Percentiles rank a stretch among this genome's conserved stretches.
These are phyloP conservation scores for Arthrobotrys iridis DNA, from an alignment of 2,329 filamentous ascomycete genomes.

Conservation along the genomic window DNA sequence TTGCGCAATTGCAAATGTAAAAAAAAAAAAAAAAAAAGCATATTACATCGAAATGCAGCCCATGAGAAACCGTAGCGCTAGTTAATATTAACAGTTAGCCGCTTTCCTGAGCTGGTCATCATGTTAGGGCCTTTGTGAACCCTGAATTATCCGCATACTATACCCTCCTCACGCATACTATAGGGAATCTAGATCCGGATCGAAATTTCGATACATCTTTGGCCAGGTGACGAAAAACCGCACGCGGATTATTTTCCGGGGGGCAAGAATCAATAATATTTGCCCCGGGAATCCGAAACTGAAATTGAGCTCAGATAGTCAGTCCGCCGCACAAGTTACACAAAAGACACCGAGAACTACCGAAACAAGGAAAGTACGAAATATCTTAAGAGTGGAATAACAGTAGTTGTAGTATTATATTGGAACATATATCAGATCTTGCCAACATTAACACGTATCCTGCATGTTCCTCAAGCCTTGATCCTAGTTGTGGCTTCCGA, in stretches of 20 bases:
- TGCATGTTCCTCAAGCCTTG: slow-evolving; percentile 29
- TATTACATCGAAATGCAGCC: slow-evolving; percentile 19
- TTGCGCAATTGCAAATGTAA: slow-evolving; percentile 31
- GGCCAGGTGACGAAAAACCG: too few species aligned
- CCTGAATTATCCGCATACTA: not conserved
- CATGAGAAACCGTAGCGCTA: not conserved
- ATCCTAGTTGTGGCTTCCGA: slow-evolving; percentile 30
- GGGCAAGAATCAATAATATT: too few species aligned
- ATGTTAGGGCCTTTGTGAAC: not conserved
- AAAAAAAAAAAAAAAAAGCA: slow-evolving; percentile 5
- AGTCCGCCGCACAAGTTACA: slow-evolving; percentile 46
- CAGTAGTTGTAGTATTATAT: not conserved
- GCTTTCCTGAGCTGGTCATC: not conserved
- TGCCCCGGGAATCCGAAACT: slow-evolving; percentile 18
- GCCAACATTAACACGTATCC: slow-evolving; percentile 44
- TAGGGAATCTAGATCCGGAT: not conserved
- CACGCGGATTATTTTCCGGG: slow-evolving; percentile 13
- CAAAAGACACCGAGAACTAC: slow-evolving; percentile 10
- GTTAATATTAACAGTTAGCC: too few species aligned
- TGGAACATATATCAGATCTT: slow-evolving; percentile 27
- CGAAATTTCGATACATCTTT: not conserved
- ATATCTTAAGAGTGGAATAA: not conserved
- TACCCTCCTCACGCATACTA: too few species aligned
- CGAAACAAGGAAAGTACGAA: slow-evolving; percentile 4
- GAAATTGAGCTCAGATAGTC: slow-evolving; percentile 37